Percentiles rank a stretch among this genome's conserved stretches.
These are phyloP conservation scores for Exserohilum turcica DNA, from an alignment of 2,329 filamentous ascomycete genomes.

Conservation along the genomic window DNA sequence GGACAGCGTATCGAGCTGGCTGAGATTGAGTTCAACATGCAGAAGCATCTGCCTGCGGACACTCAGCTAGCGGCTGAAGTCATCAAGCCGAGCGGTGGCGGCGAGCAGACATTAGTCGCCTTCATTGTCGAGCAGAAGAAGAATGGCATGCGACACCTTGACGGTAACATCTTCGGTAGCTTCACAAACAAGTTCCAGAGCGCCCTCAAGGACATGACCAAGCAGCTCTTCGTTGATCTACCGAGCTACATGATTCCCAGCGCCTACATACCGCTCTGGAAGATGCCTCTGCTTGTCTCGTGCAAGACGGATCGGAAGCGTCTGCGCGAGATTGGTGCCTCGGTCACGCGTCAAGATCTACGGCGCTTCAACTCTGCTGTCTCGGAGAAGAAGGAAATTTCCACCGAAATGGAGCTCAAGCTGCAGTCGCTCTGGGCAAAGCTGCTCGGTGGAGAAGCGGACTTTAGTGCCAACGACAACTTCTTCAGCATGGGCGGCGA, in stretches of 20 bases:
- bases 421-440: constrained; percentile 40
- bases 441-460: constrained; percentile 39
- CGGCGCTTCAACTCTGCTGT: constrained; percentile 38
- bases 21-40: constrained; percentile 49
- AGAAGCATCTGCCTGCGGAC: constrained; percentile 46
- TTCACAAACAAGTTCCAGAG: constrained; percentile 41
- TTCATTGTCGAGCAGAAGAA: constrained; percentile 42
- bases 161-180: constrained; percentile 39
- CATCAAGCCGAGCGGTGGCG: constrained; percentile 47
- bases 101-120: constrained; percentile 42
- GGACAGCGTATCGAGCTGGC: constrained; percentile 48
- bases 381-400: constrained; percentile 52
- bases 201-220: constrained; percentile 36
- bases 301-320: constrained; percentile 46
- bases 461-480: constrained; percentile 43
- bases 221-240: constrained; percentile 34
- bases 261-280: constrained; percentile 45
- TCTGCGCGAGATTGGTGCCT: constrained; percentile 41
- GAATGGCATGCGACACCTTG: constrained; percentile 35
- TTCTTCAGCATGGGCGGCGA: constrained; percentile 58
- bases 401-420: constrained; percentile 39
- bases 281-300: constrained; percentile 44
- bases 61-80: constrained; percentile 57
- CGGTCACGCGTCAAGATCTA: constrained; percentile 40
- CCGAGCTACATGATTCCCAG: constrained; percentile 46